These are phyloP conservation scores for Helotiales sp. DNA, from an alignment of 2,329 filamentous ascomycete genomes.

Conservation along the genomic window DNA sequence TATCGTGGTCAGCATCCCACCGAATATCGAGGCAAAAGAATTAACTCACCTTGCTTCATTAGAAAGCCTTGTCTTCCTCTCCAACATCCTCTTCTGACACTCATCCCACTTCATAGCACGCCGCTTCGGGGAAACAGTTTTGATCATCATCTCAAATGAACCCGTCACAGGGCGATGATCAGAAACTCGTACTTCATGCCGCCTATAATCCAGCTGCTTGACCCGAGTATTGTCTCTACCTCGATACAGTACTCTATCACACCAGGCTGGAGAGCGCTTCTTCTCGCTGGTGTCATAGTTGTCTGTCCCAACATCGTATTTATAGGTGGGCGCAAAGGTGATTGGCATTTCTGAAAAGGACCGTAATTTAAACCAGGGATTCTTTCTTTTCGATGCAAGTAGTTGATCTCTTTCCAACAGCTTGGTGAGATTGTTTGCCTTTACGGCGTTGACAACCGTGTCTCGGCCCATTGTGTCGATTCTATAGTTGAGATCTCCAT, in stretches of 20 bases:
- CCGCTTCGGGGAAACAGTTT: slow-evolving; percentile 71
- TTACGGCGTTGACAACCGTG: slow-evolving; percentile 83
- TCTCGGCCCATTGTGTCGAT: slow-evolving; percentile 97
- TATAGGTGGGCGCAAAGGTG: slow-evolving; percentile 93
- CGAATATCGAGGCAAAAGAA: slow-evolving; percentile 8
- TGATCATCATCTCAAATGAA: slow-evolving; percentile 78
- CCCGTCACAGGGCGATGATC: slow-evolving; percentile 94
- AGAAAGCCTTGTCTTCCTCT: slow-evolving; percentile 66
- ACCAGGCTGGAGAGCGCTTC: slow-evolving; percentile 92
- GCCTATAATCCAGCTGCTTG: slow-evolving; percentile 81
- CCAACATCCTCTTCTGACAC: slow-evolving; percentile 73
- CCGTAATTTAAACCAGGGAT: slow-evolving; percentile 84
- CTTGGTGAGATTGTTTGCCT: slow-evolving; percentile 77
- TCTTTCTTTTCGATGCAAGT: slow-evolving; percentile 82
- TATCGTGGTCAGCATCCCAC: slow-evolving; percentile 33
- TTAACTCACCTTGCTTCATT: slow-evolving; percentile 74
- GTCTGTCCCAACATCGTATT: slow-evolving; percentile 95
- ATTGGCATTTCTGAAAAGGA: slow-evolving; percentile 91
- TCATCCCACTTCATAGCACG: slow-evolving; percentile 68
- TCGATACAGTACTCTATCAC: slow-evolving; percentile 87
- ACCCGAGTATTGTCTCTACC: slow-evolving; percentile 66
- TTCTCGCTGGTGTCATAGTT: slow-evolving; percentile 95
- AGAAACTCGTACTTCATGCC: slow-evolving; percentile 87
- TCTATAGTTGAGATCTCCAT: slow-evolving; percentile 96
- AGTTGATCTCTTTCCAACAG: slow-evolving; percentile 93